Evolutionary conservation across 495 filamentous ascomycete genomes (phyloP).

Genomic region (Aspergillus haitiensis): DNA sequence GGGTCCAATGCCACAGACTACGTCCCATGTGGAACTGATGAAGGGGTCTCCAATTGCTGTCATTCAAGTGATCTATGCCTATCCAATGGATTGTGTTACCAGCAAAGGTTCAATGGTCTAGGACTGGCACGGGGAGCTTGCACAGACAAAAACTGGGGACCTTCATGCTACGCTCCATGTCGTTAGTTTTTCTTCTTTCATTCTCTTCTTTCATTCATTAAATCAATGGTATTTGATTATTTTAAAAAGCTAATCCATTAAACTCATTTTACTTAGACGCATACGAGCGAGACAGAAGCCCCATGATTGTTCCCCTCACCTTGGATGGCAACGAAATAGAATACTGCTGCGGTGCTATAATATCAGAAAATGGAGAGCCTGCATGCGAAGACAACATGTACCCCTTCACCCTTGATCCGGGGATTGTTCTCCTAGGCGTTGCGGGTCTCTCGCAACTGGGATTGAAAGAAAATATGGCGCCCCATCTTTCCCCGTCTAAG

Average conservation of each 20-base stretch:
- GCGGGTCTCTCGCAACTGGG: not conserved
- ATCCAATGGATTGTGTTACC: conserved; percentile 18
- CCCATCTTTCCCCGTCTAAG: not conserved
- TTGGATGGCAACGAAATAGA: not conserved
- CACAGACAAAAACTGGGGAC: conserved; percentile 4
- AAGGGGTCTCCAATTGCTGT: conserved; percentile 15
- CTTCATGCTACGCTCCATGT: conserved; percentile 12
- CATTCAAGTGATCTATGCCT: conserved; percentile 15
- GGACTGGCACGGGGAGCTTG: conserved; percentile 11
- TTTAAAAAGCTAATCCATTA: not conserved
- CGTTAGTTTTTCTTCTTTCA: conserved; percentile 3
- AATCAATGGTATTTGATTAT: not conserved
- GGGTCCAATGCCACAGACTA: conserved; percentile 7
- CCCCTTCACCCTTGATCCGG: conserved; percentile 2
- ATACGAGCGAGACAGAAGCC: not conserved
- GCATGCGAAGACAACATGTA: not conserved
- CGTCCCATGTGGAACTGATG: conserved; percentile 13
- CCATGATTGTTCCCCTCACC: conserved; percentile 4
- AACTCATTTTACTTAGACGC: not conserved
- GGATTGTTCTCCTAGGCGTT: not conserved
- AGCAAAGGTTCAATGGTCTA: conserved; percentile 9
- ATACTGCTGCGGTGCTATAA: conserved; percentile 13
- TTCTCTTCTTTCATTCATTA: not conserved
- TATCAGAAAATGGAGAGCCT: not conserved
- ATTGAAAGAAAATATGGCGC: too few species aligned